Evolutionary conservation across 257 asterid genomes (phyloP).

Genomic region (Nicotiana attenuata): DNA sequence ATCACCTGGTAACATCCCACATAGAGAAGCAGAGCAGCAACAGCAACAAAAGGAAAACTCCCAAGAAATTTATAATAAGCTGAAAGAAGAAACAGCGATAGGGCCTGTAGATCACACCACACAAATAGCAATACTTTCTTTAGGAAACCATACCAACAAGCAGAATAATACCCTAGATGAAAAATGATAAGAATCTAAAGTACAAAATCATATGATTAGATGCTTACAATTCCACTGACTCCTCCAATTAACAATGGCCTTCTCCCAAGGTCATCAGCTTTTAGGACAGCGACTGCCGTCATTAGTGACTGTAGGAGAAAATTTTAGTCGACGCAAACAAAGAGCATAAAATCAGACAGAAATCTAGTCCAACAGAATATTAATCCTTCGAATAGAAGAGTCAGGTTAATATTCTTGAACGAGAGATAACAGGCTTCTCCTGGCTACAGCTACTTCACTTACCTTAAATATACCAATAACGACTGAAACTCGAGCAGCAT

Average conservation of each 20-base stretch:
- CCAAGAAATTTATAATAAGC: slow-evolving; percentile 93
- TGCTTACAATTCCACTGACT: slow-evolving; percentile 82
- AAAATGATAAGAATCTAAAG: background rate
- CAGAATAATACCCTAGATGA: background rate
- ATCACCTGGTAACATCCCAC: slow-evolving; percentile 97
- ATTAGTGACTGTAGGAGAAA: slow-evolving; percentile 57
- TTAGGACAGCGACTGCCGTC: slow-evolving; percentile 94
- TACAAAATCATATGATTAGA: slow-evolving; percentile 1
- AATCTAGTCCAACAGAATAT: background rate
- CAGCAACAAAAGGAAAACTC: slow-evolving; percentile 79
- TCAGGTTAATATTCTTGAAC: background rate
- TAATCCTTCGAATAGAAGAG: background rate
- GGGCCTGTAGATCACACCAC: slow-evolving; percentile 43
- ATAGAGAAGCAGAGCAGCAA: slow-evolving; percentile 85
- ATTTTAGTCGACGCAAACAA: background rate
- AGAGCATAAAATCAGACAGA: background rate
- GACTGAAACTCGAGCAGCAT: slow-evolving; percentile 90
- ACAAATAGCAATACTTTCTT: background rate
- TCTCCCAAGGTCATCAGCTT: slow-evolving; percentile 95
- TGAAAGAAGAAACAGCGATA: slow-evolving; percentile 84
- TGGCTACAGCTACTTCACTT: slow-evolving; percentile 15
- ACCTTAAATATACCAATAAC: slow-evolving; percentile 91
- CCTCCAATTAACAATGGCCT: slow-evolving; percentile 87
- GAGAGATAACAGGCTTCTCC: background rate
- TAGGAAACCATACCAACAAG: background rate